These are phyloP conservation scores for Dipteronia sinensis DNA, from an alignment of 345 rosid species.

Conservation along the genomic window DNA sequence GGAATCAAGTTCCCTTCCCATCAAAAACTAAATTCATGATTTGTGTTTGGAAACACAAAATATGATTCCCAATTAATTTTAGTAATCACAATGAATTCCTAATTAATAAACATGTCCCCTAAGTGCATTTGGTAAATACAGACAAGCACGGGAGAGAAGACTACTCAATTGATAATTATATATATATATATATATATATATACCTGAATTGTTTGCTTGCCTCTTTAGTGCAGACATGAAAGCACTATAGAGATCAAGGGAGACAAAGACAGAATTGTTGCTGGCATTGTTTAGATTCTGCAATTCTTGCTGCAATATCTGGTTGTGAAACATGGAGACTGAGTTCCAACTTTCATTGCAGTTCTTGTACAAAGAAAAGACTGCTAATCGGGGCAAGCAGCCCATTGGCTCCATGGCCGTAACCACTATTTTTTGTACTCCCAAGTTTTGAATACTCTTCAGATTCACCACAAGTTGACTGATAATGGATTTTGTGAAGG, in stretches of 20 bases:
- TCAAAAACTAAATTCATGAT: too few species aligned
- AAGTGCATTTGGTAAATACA: too few species aligned
- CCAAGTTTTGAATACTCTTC: slow-evolving; percentile 21
- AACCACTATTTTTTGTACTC: slow-evolving; percentile 29
- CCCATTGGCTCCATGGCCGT: slow-evolving; percentile 32
- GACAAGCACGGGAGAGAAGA: background rate
- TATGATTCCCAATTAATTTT: too few species aligned
- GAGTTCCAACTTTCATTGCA: slow-evolving; percentile 29
- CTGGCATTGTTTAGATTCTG: slow-evolving; percentile 24
- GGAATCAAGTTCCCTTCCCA: too few species aligned
- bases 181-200: slow-evolving; percentile 18
- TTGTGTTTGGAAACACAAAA: too few species aligned
- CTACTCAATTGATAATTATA: too few species aligned
- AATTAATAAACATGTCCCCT: too few species aligned
- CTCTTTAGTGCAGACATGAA: slow-evolving; percentile 23
- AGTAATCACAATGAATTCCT: too few species aligned
- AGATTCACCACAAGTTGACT: slow-evolving; percentile 24
- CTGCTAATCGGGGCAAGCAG: slow-evolving; percentile 32
- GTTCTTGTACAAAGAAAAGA: slow-evolving; percentile 11
- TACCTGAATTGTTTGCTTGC: background rate
- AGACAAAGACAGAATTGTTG: slow-evolving; percentile 5
- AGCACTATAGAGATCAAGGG: slow-evolving; percentile 33
- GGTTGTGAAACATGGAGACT: slow-evolving; percentile 30
- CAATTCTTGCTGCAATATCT: slow-evolving; percentile 15
- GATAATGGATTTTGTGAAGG: slow-evolving; percentile 17